These are phyloP conservation scores for Annona cherimola DNA, from an alignment of 164 flowering plant genomes.

Conservation along the genomic window DNA sequence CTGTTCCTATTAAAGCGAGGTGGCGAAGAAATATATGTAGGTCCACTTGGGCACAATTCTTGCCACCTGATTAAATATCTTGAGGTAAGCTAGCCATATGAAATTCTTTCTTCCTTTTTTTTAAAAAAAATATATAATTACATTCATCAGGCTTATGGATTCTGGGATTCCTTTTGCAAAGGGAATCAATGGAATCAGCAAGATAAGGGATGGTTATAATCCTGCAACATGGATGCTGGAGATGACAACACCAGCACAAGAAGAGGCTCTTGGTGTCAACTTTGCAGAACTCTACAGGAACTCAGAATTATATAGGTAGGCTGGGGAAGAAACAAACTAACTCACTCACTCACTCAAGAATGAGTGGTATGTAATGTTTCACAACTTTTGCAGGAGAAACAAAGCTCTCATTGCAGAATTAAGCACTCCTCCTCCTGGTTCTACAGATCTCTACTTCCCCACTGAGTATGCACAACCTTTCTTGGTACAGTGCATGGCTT, in stretches of 20 bases:
- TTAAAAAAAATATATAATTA: too few species aligned
- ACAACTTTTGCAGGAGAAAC: slow-evolving; percentile 26
- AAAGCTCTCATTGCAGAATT: slow-evolving; percentile 31
- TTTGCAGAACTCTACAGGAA: slow-evolving; percentile 28
- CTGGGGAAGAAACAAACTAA: neutral
- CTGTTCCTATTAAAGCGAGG: slow-evolving; percentile 35
- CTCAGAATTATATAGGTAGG: slow-evolving; percentile 26
- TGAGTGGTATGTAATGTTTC: neutral
- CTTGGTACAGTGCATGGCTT: slow-evolving; percentile 29
- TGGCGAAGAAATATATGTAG: slow-evolving; percentile 36
- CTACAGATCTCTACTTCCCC: slow-evolving; percentile 29
- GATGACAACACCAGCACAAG: slow-evolving; percentile 28
- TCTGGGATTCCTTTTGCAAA: neutral
- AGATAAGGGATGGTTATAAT: slow-evolving; percentile 34
- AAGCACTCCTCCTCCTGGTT: slow-evolving; percentile 26
- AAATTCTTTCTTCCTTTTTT: neutral
- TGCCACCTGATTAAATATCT: slow-evolving; percentile 30
- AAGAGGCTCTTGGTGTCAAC: slow-evolving; percentile 20
- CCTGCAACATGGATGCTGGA: slow-evolving; percentile 51
- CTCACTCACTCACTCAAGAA: neutral
- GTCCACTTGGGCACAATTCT: slow-evolving; percentile 33
- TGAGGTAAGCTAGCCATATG: slow-evolving; percentile 24
- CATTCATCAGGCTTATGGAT: too few species aligned
- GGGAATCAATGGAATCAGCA: slow-evolving; percentile 32
- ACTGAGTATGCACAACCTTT: slow-evolving; percentile 27